phyloP scores from a whole-genome alignment of 169 alveolate genomes.

The Cryptosporidium canis region DNA sequence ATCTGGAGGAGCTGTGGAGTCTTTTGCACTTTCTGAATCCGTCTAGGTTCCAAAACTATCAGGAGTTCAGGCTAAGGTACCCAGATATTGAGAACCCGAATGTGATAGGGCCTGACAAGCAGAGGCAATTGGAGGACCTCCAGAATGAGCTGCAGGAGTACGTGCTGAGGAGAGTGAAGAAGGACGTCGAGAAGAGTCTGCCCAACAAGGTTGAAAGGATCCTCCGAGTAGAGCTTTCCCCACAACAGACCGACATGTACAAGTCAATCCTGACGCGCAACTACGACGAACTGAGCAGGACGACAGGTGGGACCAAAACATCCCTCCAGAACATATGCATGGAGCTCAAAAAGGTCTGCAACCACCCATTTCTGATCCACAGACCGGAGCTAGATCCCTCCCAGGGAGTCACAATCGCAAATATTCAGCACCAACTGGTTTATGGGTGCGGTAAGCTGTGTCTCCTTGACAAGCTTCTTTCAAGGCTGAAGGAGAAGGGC shows the following conservation, averaged over 20 bases:
- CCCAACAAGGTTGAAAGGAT: conserved; percentile 91
- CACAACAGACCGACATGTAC: conserved; percentile 88
- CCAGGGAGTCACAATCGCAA: conserved; percentile 40
- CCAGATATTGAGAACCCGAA: conserved; percentile 87
- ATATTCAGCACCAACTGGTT: conserved; percentile 83
- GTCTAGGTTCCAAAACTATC: conserved; percentile 75
- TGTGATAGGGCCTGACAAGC: conserved; percentile 88
- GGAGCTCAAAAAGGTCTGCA: conserved; percentile 97
- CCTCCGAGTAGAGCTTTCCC: conserved; percentile 89
- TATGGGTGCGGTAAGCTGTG: conserved; percentile 93
- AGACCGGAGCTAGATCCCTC: conserved; percentile 85
- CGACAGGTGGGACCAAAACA: conserved; percentile 88
- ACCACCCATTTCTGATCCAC: conserved; percentile 97
- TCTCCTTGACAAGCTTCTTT: conserved; percentile 92
- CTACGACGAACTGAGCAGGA: conserved; percentile 88
- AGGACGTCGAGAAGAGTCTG: conserved; percentile 89
- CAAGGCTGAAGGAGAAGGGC: conserved; percentile 90
- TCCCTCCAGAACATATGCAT: conserved; percentile 91
- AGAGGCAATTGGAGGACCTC: conserved; percentile 84
- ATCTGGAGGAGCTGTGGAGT: conserved; percentile 96
- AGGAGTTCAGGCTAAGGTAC: conserved; percentile 84
- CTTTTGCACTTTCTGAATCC: conserved; percentile 95
- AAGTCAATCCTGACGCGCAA: conserved; percentile 87
- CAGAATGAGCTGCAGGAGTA: conserved; percentile 88
- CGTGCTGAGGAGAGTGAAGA: conserved; percentile 88